These are phyloP conservation scores for Neonectria coccinea DNA, from an alignment of 2,329 filamentous ascomycete species.

Conservation along the genomic window DNA sequence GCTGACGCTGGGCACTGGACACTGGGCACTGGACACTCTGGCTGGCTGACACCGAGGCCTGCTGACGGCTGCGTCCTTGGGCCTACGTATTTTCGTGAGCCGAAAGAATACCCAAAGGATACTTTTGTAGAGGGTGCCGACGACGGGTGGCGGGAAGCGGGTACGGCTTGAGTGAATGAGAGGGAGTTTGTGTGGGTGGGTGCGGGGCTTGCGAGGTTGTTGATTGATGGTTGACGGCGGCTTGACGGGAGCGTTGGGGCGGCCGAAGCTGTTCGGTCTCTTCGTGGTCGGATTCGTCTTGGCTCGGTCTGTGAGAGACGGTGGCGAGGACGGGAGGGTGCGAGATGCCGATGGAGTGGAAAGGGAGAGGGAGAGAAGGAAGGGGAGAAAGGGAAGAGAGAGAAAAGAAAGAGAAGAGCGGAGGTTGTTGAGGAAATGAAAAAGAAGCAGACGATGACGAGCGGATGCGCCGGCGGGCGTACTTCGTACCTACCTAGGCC, in stretches of 20 bases:
- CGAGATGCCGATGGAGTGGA: background rate
- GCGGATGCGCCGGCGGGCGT: slow-evolving; percentile 29
- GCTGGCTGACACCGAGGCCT: background rate
- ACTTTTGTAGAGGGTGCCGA: background rate
- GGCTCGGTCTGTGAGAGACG: background rate
- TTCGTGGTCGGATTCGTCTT: slow-evolving; percentile 14
- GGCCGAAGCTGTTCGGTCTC: background rate
- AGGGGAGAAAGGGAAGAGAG: background rate
- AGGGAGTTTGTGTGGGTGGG: slow-evolving; percentile 15
- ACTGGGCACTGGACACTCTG: background rate
- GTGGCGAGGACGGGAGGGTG: background rate
- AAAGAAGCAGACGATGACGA: slow-evolving; percentile 25
- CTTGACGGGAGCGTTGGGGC: background rate
- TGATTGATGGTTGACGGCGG: slow-evolving; percentile 5
- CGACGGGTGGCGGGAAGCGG: slow-evolving; percentile 2
- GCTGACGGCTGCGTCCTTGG: slow-evolving; percentile 14
- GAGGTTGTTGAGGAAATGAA: slow-evolving; percentile 5
- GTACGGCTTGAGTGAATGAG: slow-evolving; percentile 1
- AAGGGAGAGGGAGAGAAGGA: slow-evolving; percentile 2
- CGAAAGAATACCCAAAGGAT: background rate
- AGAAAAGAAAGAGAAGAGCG: background rate
- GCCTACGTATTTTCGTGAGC: slow-evolving; percentile 2
- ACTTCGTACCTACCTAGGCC: slow-evolving; percentile 1
- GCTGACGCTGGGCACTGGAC: slow-evolving; percentile 8
- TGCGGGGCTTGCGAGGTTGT: slow-evolving; percentile 12